Evolutionary conservation across 1,284 basidiomycete species (phyloP), one percentile per base, ranked within the genome.

Genomic region (Takashimella tepidaria): DNA sequence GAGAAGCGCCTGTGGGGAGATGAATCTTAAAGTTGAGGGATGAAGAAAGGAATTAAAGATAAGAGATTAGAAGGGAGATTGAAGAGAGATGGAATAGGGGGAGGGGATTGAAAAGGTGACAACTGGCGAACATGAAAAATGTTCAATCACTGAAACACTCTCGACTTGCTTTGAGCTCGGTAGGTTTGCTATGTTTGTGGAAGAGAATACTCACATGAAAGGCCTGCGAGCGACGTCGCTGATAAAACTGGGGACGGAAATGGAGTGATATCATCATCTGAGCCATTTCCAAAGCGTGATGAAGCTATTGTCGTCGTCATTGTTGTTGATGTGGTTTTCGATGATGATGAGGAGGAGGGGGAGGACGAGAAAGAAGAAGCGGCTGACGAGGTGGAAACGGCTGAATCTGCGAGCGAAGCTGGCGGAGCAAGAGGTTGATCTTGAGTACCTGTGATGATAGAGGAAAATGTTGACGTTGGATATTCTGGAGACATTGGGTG

Each of bases 241-340:
- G 59, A 64, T 4, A 69, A 55, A 37, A 64, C 61, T 21, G 68
- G 72, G 22, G 63, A 67, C 3, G 72, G 72, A 55, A 74, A 74
- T 5, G 73, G 73, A 3, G 73, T 75, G 50, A 69, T 62, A 55
- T 74, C 73, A 48, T 72, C 71, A 49, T 68, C 63, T 11, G 60
- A 31, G 26, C 10, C 31, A 8, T 8, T 37, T 37, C 31, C 31
- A 37, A 8, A n/a, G n/a, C n/a, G 25, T 47, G 42, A 31, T 25
- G 21, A 22, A 23, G 50, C 8, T 21, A 12, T 5, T 42, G 23
- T 41, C 20, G 48, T 43, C 20, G 47, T 21, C 23, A 22, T n/a
- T 19, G 41, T 44, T 24, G 24, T 20, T 16, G 37, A 45, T 47
- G 47, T 10, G 11, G 42, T n/a, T n/a, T n/a, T n/a, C n/a, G n/a